These are phyloP conservation scores for Tuber melanosporum DNA, from an alignment of 495 filamentous ascomycete genomes.

Conservation along the genomic window DNA sequence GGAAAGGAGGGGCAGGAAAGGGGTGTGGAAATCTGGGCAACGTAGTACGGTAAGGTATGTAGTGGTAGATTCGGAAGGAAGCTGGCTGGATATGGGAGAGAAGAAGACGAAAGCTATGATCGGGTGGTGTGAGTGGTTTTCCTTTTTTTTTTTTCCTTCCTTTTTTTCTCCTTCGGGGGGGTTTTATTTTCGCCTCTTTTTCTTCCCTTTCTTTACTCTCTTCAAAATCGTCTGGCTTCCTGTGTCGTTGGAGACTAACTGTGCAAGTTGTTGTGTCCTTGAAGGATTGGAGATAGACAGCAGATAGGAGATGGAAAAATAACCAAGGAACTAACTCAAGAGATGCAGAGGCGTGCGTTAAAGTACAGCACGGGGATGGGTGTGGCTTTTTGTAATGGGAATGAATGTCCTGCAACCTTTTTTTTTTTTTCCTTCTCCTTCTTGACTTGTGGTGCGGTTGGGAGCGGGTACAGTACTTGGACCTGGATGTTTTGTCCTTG, in stretches of 20 bases:
- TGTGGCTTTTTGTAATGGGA: slow-evolving; percentile 21
- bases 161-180: background rate
- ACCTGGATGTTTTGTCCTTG: background rate
- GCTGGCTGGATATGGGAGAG: background rate
- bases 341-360: slow-evolving; percentile 26
- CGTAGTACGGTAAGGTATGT: slow-evolving; percentile 1
- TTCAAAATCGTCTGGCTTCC: background rate
- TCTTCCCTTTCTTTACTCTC: background rate
- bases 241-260: background rate
- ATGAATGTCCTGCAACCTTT: background rate
- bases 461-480: background rate
- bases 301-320: slow-evolving; percentile 25
- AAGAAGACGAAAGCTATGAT: background rate
- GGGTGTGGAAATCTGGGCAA: background rate
- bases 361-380: slow-evolving; percentile 19
- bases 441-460: slow-evolving; percentile 7
- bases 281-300: slow-evolving; percentile 24
- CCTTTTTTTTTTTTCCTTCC: background rate
- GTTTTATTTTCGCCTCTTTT: background rate
- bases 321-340: slow-evolving; percentile 28
- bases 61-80: background rate
- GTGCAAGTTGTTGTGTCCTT: slow-evolving; percentile 22
- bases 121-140: background rate
- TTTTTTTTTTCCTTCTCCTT: slow-evolving; percentile 9
- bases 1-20: slow-evolving; percentile 20